phyloP scores from a whole-genome alignment of 164 flowering plant genomes.

The Stephania japonica region DNA sequence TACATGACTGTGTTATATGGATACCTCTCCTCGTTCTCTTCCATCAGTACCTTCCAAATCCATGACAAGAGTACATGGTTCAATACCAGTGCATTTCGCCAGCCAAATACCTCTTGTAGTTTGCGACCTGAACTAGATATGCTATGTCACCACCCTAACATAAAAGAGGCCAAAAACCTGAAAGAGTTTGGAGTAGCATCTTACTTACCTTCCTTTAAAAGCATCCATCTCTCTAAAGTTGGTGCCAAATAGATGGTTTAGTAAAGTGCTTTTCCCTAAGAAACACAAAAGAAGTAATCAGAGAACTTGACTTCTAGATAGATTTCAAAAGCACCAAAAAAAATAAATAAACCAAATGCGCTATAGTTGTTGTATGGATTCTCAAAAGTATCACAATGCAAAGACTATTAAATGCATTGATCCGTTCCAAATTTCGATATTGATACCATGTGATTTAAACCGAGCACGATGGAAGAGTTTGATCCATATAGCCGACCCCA shows the following conservation, averaged over 20 bases:
- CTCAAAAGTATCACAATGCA: not conserved
- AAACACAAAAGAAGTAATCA: not conserved
- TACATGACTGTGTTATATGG: not conserved
- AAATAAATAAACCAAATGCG: not conserved
- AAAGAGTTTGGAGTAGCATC: not conserved
- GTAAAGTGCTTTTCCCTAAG: slow-evolving; percentile 88
- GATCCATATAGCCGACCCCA: too few species aligned
- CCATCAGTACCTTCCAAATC: slow-evolving; percentile 99
- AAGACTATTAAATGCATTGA: not conserved
- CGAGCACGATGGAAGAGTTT: too few species aligned
- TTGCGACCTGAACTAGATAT: slow-evolving; percentile 58
- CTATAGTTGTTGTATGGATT: not conserved
- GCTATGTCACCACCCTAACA: not conserved
- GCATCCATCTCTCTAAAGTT: slow-evolving; percentile 98
- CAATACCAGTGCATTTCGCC: slow-evolving; percentile 79
- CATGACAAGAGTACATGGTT: slow-evolving; percentile 90
- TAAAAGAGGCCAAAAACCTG: not conserved
- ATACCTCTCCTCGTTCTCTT: slow-evolving; percentile 97
- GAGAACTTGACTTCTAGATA: not conserved
- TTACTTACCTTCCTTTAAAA: slow-evolving; percentile 72
- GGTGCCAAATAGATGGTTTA: slow-evolving; percentile 76
- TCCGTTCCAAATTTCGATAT: not conserved
- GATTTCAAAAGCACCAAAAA: not conserved
- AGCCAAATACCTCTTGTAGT: slow-evolving; percentile 97
- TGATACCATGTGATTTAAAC: too few species aligned